These are phyloP conservation scores for Xanthoceras sorbifolium DNA, from an alignment of 345 rosid species.

Conservation along the genomic window DNA sequence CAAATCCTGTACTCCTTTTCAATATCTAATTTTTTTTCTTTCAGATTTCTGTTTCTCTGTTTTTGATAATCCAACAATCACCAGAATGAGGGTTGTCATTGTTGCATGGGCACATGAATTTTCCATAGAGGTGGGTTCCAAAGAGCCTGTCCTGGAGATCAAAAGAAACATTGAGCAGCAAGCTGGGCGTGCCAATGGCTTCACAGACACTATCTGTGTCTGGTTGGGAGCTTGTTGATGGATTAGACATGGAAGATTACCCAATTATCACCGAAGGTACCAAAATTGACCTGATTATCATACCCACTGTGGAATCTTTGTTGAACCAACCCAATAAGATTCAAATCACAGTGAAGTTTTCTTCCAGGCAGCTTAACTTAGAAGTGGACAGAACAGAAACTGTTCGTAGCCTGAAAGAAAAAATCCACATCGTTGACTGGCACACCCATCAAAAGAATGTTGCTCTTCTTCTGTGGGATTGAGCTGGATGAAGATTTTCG, in stretches of 20 bases:
- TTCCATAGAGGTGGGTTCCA: constrained; percentile 50
- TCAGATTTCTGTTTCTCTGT: not conserved
- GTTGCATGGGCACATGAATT: constrained; percentile 50
- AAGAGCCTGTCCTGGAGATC: constrained; percentile 64
- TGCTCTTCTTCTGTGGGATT: constrained; percentile 56
- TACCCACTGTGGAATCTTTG: constrained; percentile 24
- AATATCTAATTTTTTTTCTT: not conserved
- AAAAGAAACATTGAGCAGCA: constrained; percentile 54
- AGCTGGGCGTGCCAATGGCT: constrained; percentile 52
- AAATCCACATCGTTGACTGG: constrained; percentile 71
- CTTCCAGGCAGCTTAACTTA: constrained; percentile 44
- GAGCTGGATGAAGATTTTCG: constrained; percentile 76
- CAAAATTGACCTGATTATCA: constrained; percentile 61
- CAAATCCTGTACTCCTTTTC: not conserved
- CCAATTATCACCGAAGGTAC: constrained; percentile 73
- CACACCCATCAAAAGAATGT: constrained; percentile 62
- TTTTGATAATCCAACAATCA: not conserved
- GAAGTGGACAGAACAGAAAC: constrained; percentile 76
- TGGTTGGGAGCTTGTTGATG: constrained; percentile 84
- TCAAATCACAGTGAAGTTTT: constrained; percentile 57
- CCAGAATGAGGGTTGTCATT: constrained; percentile 54
- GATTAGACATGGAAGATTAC: constrained; percentile 88
- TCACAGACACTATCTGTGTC: constrained; percentile 58
- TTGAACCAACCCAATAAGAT: constrained; percentile 28
- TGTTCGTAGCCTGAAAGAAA: constrained; percentile 80